Percentiles rank a stretch among this genome's conserved stretches.
These are phyloP conservation scores for Graphilbum fragrans DNA, from an alignment of 2,329 filamentous ascomycete species.

Conservation along the genomic window DNA sequence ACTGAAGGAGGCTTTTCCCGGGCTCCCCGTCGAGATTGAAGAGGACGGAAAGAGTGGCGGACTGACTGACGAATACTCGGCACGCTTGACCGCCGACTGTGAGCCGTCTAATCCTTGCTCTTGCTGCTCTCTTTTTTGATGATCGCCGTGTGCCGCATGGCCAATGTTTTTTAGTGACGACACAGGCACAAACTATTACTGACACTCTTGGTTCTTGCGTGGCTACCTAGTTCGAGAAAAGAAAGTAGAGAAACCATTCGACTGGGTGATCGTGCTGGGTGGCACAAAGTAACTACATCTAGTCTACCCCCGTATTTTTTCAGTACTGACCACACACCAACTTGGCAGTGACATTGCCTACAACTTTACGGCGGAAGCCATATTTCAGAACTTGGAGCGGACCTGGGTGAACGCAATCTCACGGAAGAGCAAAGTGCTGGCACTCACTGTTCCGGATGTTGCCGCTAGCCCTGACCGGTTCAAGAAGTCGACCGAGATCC, in stretches of 20 bases:
- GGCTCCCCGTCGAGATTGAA: constrained; percentile 14
- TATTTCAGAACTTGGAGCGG: constrained; percentile 35
- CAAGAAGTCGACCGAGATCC: not conserved
- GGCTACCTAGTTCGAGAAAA: not conserved
- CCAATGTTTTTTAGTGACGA: no score
- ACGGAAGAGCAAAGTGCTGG: constrained; percentile 42
- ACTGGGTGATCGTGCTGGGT: constrained; percentile 52
- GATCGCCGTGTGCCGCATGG: no score
- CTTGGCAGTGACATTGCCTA: constrained; percentile 36
- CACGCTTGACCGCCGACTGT: constrained; percentile 16
- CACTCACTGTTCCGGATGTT: constrained; percentile 50
- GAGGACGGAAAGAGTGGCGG: constrained; percentile 17
- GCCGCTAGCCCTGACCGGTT: constrained; percentile 4
- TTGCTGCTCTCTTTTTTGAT: not conserved
- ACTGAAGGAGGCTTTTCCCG: constrained; percentile 30
- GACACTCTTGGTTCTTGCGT: no score
- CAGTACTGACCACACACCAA: no score
- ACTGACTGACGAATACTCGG: constrained; percentile 11
- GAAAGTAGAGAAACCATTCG: constrained; percentile 21
- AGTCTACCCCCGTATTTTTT: no score
- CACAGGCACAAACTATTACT: no score
- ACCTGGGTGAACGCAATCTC: constrained; percentile 38
- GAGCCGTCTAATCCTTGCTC: not conserved
- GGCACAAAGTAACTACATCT: constrained; percentile 38
- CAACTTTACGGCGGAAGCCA: constrained; percentile 21